Evolutionary conservation across 768 basidiomycete genomes (phyloP).

Genomic region (Kwoniella shandongensis): DNA sequence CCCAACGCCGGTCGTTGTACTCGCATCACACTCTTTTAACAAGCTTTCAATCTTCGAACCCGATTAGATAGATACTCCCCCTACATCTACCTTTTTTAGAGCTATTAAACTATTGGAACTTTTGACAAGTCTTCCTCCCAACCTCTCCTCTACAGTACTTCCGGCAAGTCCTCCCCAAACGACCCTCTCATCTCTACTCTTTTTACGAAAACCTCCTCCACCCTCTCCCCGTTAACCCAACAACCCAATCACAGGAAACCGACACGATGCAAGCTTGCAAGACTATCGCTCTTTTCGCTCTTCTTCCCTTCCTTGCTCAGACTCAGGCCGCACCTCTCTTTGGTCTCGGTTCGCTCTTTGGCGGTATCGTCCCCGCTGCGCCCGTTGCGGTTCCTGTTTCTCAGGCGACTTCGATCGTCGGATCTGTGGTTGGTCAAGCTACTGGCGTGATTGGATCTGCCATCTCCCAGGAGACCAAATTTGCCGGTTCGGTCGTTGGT

Average conservation of each 20-base stretch:
- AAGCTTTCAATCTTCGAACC: neutral
- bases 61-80: too few relatives aligned
- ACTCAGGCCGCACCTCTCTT: conserved; percentile 15
- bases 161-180: too few relatives aligned
- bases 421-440: conserved; percentile 5
- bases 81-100: too few relatives aligned
- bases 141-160: neutral
- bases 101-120: neutral
- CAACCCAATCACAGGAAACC: neutral
- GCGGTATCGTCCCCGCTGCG: conserved; percentile 4
- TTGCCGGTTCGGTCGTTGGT: neutral
- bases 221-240: neutral
- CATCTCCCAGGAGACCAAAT: conserved; percentile 4
- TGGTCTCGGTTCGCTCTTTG: conserved; percentile 12
- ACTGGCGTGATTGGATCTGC: conserved; percentile 10
- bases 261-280: conserved; percentile 12
- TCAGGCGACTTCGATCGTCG: conserved; percentile 7
- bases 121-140: neutral
- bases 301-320: conserved; percentile 16
- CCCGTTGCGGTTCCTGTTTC: conserved; percentile 3
- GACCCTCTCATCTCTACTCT: too few relatives aligned
- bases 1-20: conserved; percentile 27
- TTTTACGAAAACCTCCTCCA: neutral
- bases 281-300: conserved; percentile 18
- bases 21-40: conserved; percentile 20